Base-by-base conservation (phyloP, 768 basidiomycete species). In the Leucocoprinus leucothites region DNA sequence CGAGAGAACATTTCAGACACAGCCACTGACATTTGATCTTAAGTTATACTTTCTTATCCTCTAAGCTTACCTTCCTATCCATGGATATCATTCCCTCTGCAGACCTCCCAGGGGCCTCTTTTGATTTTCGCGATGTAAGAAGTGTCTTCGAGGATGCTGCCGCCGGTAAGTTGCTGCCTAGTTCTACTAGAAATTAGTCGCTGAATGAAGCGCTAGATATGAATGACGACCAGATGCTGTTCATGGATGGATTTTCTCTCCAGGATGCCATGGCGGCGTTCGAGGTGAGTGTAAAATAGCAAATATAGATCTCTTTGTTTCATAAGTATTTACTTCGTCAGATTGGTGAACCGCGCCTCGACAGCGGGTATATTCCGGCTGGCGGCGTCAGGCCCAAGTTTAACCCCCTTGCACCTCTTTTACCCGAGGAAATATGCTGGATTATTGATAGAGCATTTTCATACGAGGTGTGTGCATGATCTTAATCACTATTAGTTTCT, bases 231-330 rank as follows among this genome's bases (percentile, higher is more conserved):
- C 76, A 76, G 35, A 71, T 93, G 56, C 57, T 94, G 5, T 77
- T 91, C 31, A 84, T 82, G 62, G 80, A 85, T 0, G 82, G 80
- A 26, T 87, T 92, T 61, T 81, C 82, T 16, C 74, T 96, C 45
- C 80, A 86, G 58, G 94, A 98, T 58, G 86, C 92, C n/a, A 96
- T 98, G 94, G 89, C 89, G 61, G 90, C 92, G 13, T 84, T 97
- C 52, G 89, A 94, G 81, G 91, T 89, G 65, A 40, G 54, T 49
- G 24, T 11, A 19, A 11, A 34, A 41, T 14, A 31, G 31, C 5
- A 31, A 5, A 31, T 11, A 5, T 11, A 31, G 31, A 31, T 5
- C 5, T 31, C 11, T 5, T 5, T 5, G 6, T 11, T 31, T 31
- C 31, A 31, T 31, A 31, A 31, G 31, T 5, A 11, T 31, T 11